Conservation (phyloP, 176 grass and related monocot genomes). For the Aegilops sharonensis region DNA sequence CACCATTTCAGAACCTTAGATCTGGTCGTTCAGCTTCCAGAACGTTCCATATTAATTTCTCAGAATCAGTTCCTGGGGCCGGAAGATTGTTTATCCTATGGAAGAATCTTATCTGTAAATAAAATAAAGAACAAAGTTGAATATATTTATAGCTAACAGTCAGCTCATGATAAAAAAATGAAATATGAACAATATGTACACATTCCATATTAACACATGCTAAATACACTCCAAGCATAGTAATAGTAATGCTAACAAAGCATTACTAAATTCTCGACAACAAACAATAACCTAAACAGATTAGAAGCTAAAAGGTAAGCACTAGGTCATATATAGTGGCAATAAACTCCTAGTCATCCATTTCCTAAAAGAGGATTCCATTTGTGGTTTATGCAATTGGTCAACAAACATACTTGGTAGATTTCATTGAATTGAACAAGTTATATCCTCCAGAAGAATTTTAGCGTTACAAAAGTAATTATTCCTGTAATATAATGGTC, state of each 20-base stretch:
- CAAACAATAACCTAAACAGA: background rate
- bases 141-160: background rate
- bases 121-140: constrained; percentile 12
- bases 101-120: constrained; percentile 86
- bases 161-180: background rate
- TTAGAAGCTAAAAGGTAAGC: constrained; percentile 1
- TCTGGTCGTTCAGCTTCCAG: constrained; percentile 78
- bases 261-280: background rate
- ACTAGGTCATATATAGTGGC: background rate
- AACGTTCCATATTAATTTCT: constrained; percentile 89
- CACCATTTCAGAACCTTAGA: constrained; percentile 63
- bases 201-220: background rate
- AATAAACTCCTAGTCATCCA: background rate
- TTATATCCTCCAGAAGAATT: background rate
- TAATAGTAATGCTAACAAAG: constrained; percentile 16
- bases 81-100: constrained; percentile 74
- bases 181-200: background rate
- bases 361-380: background rate
- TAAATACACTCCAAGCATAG: constrained; percentile 1
- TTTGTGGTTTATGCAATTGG: background rate
- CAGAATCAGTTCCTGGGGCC: constrained; percentile 70
- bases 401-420: background rate
- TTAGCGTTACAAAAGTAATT: background rate
- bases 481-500: background rate
- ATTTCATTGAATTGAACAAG: background rate